Evolutionary conservation across 2,329 filamentous ascomycete genomes (phyloP).

Genomic region (Diaporthe destruens): DNA sequence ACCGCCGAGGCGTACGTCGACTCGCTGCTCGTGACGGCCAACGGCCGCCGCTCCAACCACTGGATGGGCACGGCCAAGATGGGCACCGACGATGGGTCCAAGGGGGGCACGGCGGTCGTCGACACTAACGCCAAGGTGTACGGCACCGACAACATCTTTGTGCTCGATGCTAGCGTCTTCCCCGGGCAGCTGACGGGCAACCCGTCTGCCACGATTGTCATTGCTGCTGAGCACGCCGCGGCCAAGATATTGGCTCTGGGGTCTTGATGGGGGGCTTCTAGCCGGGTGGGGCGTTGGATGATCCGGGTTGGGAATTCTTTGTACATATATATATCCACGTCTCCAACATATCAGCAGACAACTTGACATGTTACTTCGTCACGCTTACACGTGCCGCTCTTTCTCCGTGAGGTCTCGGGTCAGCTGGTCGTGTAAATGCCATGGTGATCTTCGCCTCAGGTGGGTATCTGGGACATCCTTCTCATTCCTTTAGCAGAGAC

Average conservation of each 20-base stretch:
- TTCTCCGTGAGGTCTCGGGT: fast-evolving
- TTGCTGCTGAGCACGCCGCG: conserved; percentile 38
- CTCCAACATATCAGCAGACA: conserved; percentile 15
- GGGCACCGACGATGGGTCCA: conserved; percentile 39
- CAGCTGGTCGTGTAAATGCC: neutral
- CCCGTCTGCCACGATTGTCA: conserved; percentile 39
- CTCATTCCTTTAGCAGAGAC: neutral
- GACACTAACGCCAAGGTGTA: conserved; percentile 41
- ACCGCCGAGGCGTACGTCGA: conserved; percentile 68
- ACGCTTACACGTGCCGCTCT: neutral
- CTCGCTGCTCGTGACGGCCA: conserved; percentile 51
- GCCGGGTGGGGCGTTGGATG: too few relatives aligned
- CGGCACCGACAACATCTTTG: conserved; percentile 42
- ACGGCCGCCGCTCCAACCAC: conserved; percentile 39
- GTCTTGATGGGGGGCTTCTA: neutral
- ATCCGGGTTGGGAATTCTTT: neutral
- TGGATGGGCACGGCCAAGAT: conserved; percentile 43
- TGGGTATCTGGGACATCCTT: neutral
- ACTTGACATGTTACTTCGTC: neutral
- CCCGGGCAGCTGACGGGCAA: conserved; percentile 40
- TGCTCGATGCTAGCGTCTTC: conserved; percentile 41
- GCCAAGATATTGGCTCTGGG: conserved; percentile 36
- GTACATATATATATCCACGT: conserved; percentile 24
- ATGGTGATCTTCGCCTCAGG: too few relatives aligned
- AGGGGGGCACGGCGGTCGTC: conserved; percentile 40